Percentiles rank a stretch among this genome's conserved stretches.
Evolutionary conservation across 2,329 filamentous ascomycete species (phyloP).

Genomic region (Exutisphaerella laricina): DNA sequence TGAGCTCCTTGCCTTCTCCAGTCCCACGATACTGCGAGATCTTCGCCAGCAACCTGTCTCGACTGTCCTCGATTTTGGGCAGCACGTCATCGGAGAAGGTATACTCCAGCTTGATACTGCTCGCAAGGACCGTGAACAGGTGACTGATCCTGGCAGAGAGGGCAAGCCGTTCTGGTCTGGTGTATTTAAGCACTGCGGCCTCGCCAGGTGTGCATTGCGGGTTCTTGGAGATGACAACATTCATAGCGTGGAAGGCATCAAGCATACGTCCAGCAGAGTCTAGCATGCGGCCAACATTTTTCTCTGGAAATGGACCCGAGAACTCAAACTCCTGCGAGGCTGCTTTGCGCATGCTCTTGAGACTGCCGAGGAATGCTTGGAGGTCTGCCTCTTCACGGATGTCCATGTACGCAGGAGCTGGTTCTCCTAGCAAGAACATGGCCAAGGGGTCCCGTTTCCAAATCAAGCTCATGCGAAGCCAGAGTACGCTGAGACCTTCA

Average conservation of each 20-base stretch:
- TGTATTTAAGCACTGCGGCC: constrained; percentile 71
- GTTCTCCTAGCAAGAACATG: constrained; percentile 49
- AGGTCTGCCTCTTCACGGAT: constrained; percentile 83
- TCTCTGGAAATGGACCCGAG: constrained; percentile 75
- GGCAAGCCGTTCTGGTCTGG: constrained; percentile 68
- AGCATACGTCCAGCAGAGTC: constrained; percentile 76
- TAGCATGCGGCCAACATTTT: constrained; percentile 67
- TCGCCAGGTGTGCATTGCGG: constrained; percentile 71
- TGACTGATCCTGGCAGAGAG: constrained; percentile 88
- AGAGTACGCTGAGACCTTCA: constrained; percentile 82
- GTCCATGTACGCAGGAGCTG: constrained; percentile 62
- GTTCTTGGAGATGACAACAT: constrained; percentile 80
- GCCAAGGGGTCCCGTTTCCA: constrained; percentile 92
- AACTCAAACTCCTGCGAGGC: constrained; percentile 86
- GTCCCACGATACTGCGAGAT: constrained; percentile 81
- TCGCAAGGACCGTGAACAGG: constrained; percentile 77
- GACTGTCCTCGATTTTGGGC: constrained; percentile 71
- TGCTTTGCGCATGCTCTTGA: constrained; percentile 66
- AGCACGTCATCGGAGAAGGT: constrained; percentile 76
- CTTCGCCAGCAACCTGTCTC: constrained; percentile 78
- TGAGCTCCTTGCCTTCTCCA: constrained; percentile 45
- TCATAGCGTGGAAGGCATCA: constrained; percentile 95
- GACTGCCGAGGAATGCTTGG: constrained; percentile 67
- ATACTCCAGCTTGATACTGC: constrained; percentile 90
- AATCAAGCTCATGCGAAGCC: constrained; percentile 89